Base-by-base conservation (phyloP, 2,329 filamentous ascomycete genomes). In the Penicillium sp. region DNA sequence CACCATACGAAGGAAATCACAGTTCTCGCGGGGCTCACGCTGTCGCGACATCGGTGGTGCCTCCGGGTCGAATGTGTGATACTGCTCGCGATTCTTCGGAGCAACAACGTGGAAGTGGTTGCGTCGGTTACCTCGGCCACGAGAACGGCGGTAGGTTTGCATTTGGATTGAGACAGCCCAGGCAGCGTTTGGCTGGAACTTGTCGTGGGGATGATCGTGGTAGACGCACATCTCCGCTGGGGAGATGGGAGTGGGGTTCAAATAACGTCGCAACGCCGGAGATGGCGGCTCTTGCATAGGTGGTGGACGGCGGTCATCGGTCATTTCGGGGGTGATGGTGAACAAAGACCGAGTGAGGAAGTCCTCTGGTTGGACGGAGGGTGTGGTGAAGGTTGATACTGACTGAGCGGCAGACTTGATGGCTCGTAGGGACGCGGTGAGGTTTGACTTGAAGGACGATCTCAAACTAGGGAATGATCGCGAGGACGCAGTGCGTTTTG, bases 1-100 rank as follows among this genome's bases (percentile, higher is more conserved):
- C 15, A 88, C 84, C 63, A 88, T 82, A 38, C 86, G 82, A 49
- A 88, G 73, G 69, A 88, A 88, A 67, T 88, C 82, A 63, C 82
- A 79, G 71, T 88, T 88, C 68, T 88, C 86, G 53, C 86, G 78
- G 31, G 84, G 83, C 67, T 88, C 86, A n/a, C 86, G 80, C 65
- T 85, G 84, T 11, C 85, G 82, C 15, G 81, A 78, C 52, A 78
- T 73, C 2, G 82, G 78, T 2, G 75, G 73, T 4, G 72, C 67
- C 48, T 75, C 74, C 11, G 71, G 70, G 49, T 75, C 73, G 25
- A 71, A 74, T 1, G 65, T 63, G 25, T 61, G 75, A 37, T 78
- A 69, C 17, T 76, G 74, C 47, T 70, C 63, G 15, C 78, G 78
- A 28, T 77, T 77, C 64, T 81, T 78, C 31, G 77, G 75, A 57